Conservation (phyloP, 805 yeast genomes). For the Saturnispora bothae region DNA sequence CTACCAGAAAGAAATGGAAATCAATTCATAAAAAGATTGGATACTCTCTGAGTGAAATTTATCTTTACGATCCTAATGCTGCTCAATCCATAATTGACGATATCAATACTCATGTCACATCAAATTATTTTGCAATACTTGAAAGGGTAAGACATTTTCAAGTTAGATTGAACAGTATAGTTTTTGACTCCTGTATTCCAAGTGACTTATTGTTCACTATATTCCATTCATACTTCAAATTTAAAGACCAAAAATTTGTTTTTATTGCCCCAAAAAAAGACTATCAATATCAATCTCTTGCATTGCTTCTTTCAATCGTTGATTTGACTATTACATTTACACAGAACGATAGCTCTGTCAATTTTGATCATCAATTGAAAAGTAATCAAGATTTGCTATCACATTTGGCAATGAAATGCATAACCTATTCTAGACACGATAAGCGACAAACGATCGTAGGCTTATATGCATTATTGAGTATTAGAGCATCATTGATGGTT, state of each 20-base stretch:
- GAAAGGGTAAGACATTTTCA: constrained; percentile 14
- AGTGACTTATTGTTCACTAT: constrained; percentile 4
- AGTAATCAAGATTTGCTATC: constrained; percentile 2
- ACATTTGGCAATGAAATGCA: constrained; percentile 5
- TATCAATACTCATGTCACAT: constrained; percentile 1
- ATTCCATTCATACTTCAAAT: constrained; percentile 5
- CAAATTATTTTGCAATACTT: constrained; percentile 10
- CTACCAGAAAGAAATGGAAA: background rate
- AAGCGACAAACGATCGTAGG: constrained; percentile 5
- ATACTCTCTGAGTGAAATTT: constrained; percentile 4
- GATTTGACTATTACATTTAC: constrained; percentile 4
- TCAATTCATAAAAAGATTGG: background rate
- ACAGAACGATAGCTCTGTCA: background rate
- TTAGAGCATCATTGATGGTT: constrained; percentile 2
- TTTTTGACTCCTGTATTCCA: constrained; percentile 10
- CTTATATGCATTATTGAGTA: constrained; percentile 8
- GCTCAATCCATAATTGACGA: constrained; percentile 1
- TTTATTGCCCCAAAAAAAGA: constrained; percentile 3
- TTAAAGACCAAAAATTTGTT: background rate
- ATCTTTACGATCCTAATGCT: background rate
- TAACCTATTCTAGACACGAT: constrained; percentile 1
- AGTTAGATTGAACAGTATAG: constrained; percentile 7
- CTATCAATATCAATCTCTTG: constrained; percentile 6
- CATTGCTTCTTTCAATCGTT: constrained; percentile 1
- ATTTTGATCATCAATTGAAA: background rate